These are phyloP conservation scores for Euphorbia tirucalli DNA, from an alignment of 345 rosid species.

Conservation along the genomic window DNA sequence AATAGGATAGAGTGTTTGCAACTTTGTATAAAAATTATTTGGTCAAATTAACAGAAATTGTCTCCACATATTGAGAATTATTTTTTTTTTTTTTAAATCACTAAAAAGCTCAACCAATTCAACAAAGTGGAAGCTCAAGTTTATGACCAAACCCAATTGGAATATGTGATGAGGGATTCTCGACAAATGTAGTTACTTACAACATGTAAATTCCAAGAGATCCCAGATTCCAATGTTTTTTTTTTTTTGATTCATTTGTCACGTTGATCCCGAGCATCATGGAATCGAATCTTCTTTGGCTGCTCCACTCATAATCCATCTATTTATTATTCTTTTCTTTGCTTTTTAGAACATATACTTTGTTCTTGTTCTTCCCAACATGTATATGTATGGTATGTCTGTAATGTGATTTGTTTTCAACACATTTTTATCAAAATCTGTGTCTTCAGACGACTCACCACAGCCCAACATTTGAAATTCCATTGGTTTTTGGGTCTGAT, in stretches of 20 bases:
- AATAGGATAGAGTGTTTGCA: no score
- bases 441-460: no score
- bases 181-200: no score
- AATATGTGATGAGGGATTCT: conserved; percentile 14
- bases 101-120: no score
- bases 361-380: neutral
- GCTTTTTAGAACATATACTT: neutral
- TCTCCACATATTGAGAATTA: neutral
- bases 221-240: conserved; percentile 29
- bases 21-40: no score
- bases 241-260: no score
- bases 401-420: neutral
- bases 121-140: neutral
- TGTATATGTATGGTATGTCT: no score
- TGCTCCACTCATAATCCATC: no score
- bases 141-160: conserved; percentile 4
- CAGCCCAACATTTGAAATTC: no score
- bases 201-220: conserved; percentile 32
- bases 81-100: no score
- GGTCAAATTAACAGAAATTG: neutral
- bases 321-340: neutral
- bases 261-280: conserved; percentile 28
- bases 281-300: conserved; percentile 27
- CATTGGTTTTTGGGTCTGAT: no score
- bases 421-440: neutral